phyloP scores from a whole-genome alignment of 176 grass and related monocot genomes.

The Avena insularis region DNA sequence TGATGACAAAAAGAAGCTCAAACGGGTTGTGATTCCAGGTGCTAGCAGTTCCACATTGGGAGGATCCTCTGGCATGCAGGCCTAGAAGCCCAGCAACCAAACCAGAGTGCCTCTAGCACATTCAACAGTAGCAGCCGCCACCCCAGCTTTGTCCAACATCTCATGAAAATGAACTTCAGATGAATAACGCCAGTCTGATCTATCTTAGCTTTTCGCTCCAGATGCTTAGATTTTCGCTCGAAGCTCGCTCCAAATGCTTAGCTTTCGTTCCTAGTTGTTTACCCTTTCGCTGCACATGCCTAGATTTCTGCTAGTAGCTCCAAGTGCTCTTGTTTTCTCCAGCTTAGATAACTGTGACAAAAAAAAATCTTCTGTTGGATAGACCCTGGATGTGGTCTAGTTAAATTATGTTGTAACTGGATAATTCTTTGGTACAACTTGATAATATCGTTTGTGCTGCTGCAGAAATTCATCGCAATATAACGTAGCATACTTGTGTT shows the following conservation, averaged over 20 bases:
- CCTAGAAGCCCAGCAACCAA: constrained; percentile 54
- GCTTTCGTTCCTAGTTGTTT: not conserved
- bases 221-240: not conserved
- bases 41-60: constrained; percentile 33
- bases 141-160: too few relatives aligned
- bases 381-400: not conserved
- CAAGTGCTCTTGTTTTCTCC: not conserved
- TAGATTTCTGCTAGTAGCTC: not conserved
- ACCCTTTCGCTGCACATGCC: not conserved
- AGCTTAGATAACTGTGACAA: not conserved
- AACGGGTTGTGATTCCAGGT: not conserved
- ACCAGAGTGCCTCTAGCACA: constrained; percentile 30
- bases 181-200: not conserved
- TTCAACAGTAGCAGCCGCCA: constrained; percentile 35
- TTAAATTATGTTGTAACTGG: not conserved
- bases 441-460: too few relatives aligned
- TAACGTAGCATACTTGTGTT: too few relatives aligned
- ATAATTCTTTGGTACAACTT: not conserved
- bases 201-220: not conserved
- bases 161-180: not conserved
- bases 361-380: not conserved
- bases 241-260: not conserved
- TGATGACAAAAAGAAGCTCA: constrained; percentile 48
- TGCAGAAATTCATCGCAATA: too few relatives aligned
- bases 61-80: constrained; percentile 37